Evolutionary conservation across 2,329 filamentous ascomycete genomes (phyloP), one percentile per base, ranked within the genome.

Genomic region (Epichloe sp.): DNA sequence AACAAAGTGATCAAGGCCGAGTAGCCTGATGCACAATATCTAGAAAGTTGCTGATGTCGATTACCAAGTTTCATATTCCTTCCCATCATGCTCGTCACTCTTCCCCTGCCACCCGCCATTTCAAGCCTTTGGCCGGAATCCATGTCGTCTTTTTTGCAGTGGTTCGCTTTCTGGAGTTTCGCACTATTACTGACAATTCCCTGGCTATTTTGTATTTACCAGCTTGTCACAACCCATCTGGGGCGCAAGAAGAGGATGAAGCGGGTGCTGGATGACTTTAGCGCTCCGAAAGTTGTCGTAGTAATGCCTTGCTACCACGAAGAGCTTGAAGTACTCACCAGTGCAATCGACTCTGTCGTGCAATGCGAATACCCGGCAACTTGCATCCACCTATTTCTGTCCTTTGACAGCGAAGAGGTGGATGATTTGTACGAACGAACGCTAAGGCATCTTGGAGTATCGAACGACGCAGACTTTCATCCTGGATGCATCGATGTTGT

Each of bases 241-340:
- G 90, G 91, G 21, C 80, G 88, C 56, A 83, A 77, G 42, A 88
- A 88, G 64, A 79, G 85, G 49, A 87, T 95, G 63, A 90, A 94
- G 64, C 79, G 87, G 56, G 80, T 88, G 0, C 76, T 96, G 48
- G 88, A 95, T 64, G 88, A 94, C 63, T 72, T 79, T 3, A 89
- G 84, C 1, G 90, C 93, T 0, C 93, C 91, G 2, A 97, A 97
- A 68, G 86, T 95, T 15, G 88, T 96, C 56, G 86, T 97, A 54
- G 85, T 97, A 53, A 96, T 97, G 89, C 93, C 91, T 4, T 94
- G 90, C 62, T 97, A 95, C 71, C 88, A 93, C 62, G 93, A 97
- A 63, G 82, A 89, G 34, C 87, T 88, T 0, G 85, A 87, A 0
- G 77, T 95, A 12, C 76, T 97, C 45, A 75, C 96, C 51, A 86